These are phyloP conservation scores for Plantago lanceolata DNA, from an alignment of 305 asterid species.

Conservation along the genomic window DNA sequence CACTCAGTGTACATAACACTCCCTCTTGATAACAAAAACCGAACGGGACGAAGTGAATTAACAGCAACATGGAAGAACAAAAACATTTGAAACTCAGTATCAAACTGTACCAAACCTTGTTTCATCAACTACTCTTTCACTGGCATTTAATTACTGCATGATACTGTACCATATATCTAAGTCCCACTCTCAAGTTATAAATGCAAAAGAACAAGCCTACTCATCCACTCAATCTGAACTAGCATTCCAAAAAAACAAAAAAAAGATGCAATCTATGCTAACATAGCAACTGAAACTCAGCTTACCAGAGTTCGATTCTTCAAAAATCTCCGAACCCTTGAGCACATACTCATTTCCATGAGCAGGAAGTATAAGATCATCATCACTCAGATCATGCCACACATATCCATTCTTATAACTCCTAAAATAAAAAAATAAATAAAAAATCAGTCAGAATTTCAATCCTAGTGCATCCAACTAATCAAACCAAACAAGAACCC, in stretches of 20 bases:
- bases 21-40: no score
- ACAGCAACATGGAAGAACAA: background rate
- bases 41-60: background rate
- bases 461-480: background rate
- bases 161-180: conserved; percentile 10
- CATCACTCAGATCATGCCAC: conserved; percentile 85
- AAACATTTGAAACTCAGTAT: background rate
- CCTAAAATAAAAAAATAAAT: conserved; percentile 36
- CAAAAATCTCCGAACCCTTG: conserved; percentile 81
- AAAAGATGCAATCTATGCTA: background rate
- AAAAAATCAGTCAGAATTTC: conserved; percentile 18
- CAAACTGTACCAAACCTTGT: no score
- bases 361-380: conserved; percentile 72
- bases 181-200: background rate
- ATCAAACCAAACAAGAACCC: background rate
- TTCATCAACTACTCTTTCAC: no score
- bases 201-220: conserved; percentile 12
- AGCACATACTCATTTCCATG: conserved; percentile 82
- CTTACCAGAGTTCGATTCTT: conserved; percentile 61
- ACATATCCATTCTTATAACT: conserved; percentile 77
- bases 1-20: no score
- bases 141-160: background rate
- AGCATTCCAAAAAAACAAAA: conserved; percentile 1
- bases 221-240: conserved; percentile 1
- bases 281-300: background rate